Percentiles rank a stretch among this genome's conserved stretches.
These are phyloP conservation scores for Phytophthora nicotianae DNA, from an alignment of 352 stramenopile species.

Conservation along the genomic window DNA sequence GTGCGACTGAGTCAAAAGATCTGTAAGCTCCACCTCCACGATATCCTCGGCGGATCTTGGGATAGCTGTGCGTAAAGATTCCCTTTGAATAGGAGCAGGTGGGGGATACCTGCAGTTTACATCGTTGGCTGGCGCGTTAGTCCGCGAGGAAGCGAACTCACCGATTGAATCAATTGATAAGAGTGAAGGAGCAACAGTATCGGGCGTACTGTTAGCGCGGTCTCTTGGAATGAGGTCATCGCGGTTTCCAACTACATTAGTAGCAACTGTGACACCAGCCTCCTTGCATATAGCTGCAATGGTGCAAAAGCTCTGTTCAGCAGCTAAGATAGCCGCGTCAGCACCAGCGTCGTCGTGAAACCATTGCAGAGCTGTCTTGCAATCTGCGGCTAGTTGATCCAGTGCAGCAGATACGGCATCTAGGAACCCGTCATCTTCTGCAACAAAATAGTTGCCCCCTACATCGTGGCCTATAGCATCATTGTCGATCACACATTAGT, in stretches of 20 bases:
- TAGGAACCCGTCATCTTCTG: constrained; percentile 42
- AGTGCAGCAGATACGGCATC: constrained; percentile 33
- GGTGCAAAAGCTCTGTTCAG: constrained; percentile 19
- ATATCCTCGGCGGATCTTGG: constrained; percentile 28
- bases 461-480: neutral
- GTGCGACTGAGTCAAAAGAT: constrained; percentile 41
- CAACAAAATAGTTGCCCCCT: constrained; percentile 25
- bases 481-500: neutral
- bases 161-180: neutral
- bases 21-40: constrained; percentile 47
- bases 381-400: constrained; percentile 16
- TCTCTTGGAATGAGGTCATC: neutral
- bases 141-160: constrained; percentile 1
- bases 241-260: neutral
- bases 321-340: constrained; percentile 22
- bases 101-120: constrained; percentile 2
- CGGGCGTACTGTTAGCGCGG: neutral
- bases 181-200: neutral
- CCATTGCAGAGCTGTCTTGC: constrained; percentile 27
- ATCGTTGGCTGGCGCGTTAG: constrained; percentile 1
- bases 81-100: constrained; percentile 15
- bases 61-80: neutral
- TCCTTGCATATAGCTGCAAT: constrained; percentile 32
- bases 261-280: constrained; percentile 20
- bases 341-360: constrained; percentile 20